A percentile compares a stretch with the other conserved stretches of the same genome.
phyloP scores from a whole-genome alignment of 192 early-diverging fungal species.

The Thoreauomyces humboldtii region DNA sequence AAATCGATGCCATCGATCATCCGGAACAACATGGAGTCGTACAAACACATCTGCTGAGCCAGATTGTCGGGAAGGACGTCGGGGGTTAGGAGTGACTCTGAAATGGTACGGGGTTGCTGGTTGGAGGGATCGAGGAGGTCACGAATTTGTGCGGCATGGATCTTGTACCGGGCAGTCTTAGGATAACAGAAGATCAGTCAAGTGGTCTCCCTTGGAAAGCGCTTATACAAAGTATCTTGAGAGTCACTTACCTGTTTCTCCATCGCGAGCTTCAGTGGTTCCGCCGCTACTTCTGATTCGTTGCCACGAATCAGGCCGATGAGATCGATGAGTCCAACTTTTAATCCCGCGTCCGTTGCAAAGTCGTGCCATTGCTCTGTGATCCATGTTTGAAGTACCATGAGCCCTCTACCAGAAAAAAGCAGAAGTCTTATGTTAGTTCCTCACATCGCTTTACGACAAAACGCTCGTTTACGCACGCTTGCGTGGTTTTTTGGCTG shows the following conservation, averaged over 20 bases:
- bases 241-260: neutral
- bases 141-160: neutral
- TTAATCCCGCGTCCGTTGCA: neutral
- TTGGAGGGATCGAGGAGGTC: conserved; percentile 4
- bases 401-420: no score
- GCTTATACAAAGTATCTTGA: neutral
- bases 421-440: no score
- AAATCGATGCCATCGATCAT: conserved; percentile 58
- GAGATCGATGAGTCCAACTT: neutral
- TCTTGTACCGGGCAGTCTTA: no score
- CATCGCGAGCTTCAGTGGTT: neutral
- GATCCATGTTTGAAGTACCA: neutral
- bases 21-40: conserved; percentile 49
- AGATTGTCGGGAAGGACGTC: conserved; percentile 41
- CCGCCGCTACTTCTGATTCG: neutral
- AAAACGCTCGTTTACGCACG: no score
- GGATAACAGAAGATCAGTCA: no score
- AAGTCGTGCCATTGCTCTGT: conserved; percentile 7
- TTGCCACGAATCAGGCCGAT: neutral
- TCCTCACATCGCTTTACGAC: no score
- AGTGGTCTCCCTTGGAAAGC: no score
- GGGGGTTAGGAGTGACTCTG: neutral
- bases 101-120: neutral
- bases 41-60: conserved; percentile 48
- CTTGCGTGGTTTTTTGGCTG: no score